Evolutionary conservation across 768 basidiomycete genomes (phyloP).

Genomic region (Auriscalpium microsporum): DNA sequence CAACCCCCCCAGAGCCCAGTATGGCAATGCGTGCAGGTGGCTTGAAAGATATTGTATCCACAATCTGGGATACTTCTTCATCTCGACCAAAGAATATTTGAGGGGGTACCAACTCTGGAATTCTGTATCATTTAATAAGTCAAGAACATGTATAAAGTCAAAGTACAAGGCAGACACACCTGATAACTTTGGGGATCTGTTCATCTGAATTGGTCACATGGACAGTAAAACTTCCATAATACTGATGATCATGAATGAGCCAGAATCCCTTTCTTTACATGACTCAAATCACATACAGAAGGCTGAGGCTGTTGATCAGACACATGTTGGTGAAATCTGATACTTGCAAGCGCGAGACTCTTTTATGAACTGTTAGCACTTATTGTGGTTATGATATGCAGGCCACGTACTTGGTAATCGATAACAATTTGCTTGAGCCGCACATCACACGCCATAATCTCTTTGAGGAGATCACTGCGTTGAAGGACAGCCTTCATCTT

Average conservation of each 20-base stretch:
- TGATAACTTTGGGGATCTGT: not conserved
- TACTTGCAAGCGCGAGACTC: not conserved
- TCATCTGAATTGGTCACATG: not conserved
- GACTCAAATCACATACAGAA: not conserved
- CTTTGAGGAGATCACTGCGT: not conserved
- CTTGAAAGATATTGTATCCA: not conserved
- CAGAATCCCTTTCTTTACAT: not conserved
- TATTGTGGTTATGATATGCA: no score
- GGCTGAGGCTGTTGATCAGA: not conserved
- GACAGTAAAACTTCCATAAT: not conserved
- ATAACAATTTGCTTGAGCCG: not conserved
- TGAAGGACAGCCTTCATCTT: not conserved
- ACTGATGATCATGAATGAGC: not conserved
- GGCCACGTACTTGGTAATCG: not conserved
- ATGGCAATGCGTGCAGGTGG: not conserved
- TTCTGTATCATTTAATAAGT: not conserved
- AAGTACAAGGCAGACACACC: not conserved
- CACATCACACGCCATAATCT: not conserved
- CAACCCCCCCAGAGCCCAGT: not conserved
- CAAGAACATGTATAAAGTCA: not conserved
- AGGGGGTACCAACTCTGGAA: not conserved
- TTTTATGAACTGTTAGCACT: not conserved
- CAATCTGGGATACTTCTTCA: not conserved
- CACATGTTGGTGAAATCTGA: not conserved
- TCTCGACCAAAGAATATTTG: conserved; percentile 2